These are phyloP conservation scores for Stemphylium vesicarium DNA, from an alignment of 2,329 filamentous ascomycete species.

Conservation along the genomic window DNA sequence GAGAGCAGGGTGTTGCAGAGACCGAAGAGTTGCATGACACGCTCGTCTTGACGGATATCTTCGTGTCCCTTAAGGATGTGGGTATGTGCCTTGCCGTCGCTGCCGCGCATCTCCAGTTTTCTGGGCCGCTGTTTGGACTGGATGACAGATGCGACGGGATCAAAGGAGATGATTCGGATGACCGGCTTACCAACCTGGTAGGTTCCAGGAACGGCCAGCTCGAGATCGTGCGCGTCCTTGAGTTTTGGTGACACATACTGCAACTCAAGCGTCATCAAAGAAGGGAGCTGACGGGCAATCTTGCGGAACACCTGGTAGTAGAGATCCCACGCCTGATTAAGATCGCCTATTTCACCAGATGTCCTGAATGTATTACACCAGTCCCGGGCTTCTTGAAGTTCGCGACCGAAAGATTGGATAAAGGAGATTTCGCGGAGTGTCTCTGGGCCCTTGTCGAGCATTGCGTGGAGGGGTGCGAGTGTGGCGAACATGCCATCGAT, in stretches of 20 bases:
- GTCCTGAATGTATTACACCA: conserved; percentile 93
- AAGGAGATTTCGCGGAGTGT: conserved; percentile 97
- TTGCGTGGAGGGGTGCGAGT: conserved; percentile 86
- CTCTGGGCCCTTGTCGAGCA: conserved; percentile 88
- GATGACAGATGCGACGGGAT: conserved; percentile 88
- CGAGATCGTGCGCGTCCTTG: conserved; percentile 81
- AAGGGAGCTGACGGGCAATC: conserved; percentile 90
- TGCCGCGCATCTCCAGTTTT: conserved; percentile 86
- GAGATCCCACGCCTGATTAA: conserved; percentile 98
- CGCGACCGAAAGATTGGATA: conserved; percentile 93
- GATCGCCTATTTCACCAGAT: conserved; percentile 88
- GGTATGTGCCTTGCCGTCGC: conserved; percentile 84
- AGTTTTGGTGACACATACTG: conserved; percentile 97
- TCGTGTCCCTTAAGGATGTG: conserved; percentile 98
- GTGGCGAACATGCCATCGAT: conserved; percentile 97
- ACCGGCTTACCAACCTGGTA: conserved; percentile 82
- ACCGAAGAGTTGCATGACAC: conserved; percentile 99
- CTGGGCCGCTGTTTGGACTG: conserved; percentile 95
- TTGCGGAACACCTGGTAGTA: conserved; percentile 99
- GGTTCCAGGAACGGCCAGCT: conserved; percentile 93
- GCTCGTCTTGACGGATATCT: conserved; percentile 97
- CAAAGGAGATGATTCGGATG: conserved; percentile 86
- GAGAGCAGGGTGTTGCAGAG: conserved; percentile 94
- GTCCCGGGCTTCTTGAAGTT: conserved; percentile 91
- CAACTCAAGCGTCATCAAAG: conserved; percentile 89